phyloP scores from a whole-genome alignment of 306 rosid species.

The Arachis hypogaea region DNA sequence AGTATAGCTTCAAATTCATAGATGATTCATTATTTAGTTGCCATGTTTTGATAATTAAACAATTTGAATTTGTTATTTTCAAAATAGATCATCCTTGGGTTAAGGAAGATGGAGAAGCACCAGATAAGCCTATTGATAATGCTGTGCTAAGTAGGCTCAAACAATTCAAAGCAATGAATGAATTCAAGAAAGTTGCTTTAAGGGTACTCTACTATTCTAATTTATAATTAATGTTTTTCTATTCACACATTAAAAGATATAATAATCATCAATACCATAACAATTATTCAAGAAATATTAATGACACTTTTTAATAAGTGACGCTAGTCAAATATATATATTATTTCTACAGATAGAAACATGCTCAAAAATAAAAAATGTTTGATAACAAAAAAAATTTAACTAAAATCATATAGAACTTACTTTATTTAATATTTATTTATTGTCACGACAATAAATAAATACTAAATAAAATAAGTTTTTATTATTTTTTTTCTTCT shows the following conservation, averaged over 20 bases:
- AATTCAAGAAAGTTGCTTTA: constrained; percentile 51
- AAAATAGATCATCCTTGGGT: constrained; percentile 74
- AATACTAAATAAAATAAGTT: too few species aligned
- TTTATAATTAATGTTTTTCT: neutral
- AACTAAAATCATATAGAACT: too few species aligned
- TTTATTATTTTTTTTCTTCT: too few species aligned
- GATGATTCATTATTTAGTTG: too few species aligned
- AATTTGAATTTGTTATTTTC: neutral
- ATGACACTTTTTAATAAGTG: too few species aligned
- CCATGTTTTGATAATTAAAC: neutral
- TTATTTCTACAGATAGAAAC: too few species aligned
- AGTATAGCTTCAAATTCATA: neutral
- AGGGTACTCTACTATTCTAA: constrained; percentile 36
- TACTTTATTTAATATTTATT: too few species aligned
- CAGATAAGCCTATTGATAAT: constrained; percentile 72
- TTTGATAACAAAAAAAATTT: too few species aligned
- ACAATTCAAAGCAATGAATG: constrained; percentile 72
- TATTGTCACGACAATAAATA: too few species aligned
- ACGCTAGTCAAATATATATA: too few species aligned
- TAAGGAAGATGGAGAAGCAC: constrained; percentile 64
- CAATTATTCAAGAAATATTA: neutral
- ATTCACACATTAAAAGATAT: neutral
- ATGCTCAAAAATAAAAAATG: too few species aligned
- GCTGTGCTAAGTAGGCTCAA: constrained; percentile 84
- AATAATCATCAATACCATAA: neutral